phyloP scores from a whole-genome alignment of 345 rosid species.

The Excoecaria agallocha region DNA sequence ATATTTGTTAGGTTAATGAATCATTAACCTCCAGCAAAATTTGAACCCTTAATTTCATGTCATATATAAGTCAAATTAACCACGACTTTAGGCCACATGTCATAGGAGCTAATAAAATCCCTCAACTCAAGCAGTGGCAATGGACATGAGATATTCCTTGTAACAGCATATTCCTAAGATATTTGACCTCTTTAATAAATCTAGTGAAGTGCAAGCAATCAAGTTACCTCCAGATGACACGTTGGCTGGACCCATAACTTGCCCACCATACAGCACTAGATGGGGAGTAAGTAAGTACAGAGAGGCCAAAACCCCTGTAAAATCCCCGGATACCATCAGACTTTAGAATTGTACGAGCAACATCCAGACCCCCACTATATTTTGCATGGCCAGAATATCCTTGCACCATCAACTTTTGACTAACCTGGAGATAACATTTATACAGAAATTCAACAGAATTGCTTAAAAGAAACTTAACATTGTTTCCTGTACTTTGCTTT shows the following conservation, averaged over 20 bases:
- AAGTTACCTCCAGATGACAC: slow-evolving; percentile 84
- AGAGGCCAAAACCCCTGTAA: slow-evolving; percentile 92
- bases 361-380: slow-evolving; percentile 19
- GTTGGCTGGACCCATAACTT: slow-evolving; percentile 93
- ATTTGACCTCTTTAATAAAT: background rate
- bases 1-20: background rate
- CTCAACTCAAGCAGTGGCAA: no score
- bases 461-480: slow-evolving; percentile 11
- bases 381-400: no score
- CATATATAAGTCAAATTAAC: no score
- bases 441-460: slow-evolving; percentile 5
- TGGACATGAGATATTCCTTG: background rate
- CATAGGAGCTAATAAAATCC: no score
- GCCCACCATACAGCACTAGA: slow-evolving; percentile 99
- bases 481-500: background rate
- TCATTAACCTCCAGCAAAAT: background rate
- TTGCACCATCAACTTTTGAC: slow-evolving; percentile 57
- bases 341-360: slow-evolving; percentile 71
- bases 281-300: slow-evolving; percentile 91
- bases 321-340: slow-evolving; percentile 82
- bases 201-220: slow-evolving; percentile 6
- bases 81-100: no score
- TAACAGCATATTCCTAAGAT: background rate
- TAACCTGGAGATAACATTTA: slow-evolving; percentile 51
- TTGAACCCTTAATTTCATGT: background rate